Base-by-base conservation (phyloP, 176 grass and related monocot genomes). In the Rhipidocladum racemiflorum region DNA sequence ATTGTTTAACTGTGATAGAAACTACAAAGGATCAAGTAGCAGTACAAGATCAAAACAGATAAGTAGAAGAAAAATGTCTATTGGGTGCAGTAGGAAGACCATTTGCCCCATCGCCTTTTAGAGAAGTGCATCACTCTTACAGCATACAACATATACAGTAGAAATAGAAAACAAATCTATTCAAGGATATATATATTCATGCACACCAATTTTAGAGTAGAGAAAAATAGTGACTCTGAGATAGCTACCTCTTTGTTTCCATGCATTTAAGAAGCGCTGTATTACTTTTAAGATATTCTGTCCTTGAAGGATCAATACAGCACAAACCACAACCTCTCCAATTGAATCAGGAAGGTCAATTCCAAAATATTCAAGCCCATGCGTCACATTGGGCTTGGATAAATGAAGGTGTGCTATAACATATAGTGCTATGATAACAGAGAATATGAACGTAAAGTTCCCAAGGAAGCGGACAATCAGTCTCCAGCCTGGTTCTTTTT, bases 271-370 rank as follows among this genome's bases (percentile, higher is more conserved):
- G 63, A 92, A 98, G 16, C 88, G 92, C 0, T 79, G 83, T 83
- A 89, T 77, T 79, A 91, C 81, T 68, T 81, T 89, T 38, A 93
- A 66, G 85, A 95, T 86, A 29, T 50, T 84, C 61, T 94, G 90
- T 59, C 95, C 95, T 74, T 89, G 95, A 86, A 98, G 87, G 46
- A 98, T 91, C 79, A 98, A 91, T 76, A 98, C 79, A 16, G 81
- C 88, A 85, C 84, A 89, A 71, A 95, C 90, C 39, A 98, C 86
- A 75, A 98, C 91, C 82, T 98, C 95, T n/a, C 92, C 95, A 75
- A 98, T 91, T 70, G 95, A 98, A 79, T 98, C 95, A 27, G 95
- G 95, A 77, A 97, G 87, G 46, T 97, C 95, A 67, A 97, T 83
- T 20, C 95, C 95, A 77, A 88, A 86, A 84, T 92, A 97, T 77